Base-by-base conservation (phyloP, 257 asterid species). In the Salvia splendens region DNA sequence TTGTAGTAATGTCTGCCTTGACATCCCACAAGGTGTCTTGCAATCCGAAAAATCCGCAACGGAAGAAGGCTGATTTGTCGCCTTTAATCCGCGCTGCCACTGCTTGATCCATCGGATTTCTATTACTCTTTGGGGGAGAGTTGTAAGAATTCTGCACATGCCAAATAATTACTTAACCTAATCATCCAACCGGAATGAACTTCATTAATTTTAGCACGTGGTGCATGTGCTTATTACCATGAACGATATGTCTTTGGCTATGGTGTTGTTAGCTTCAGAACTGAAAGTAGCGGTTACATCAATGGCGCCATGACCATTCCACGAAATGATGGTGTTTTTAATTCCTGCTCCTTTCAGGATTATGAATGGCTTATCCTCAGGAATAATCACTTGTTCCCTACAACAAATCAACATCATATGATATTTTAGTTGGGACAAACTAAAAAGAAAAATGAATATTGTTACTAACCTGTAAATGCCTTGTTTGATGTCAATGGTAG, bases 21-120 rank as follows among this genome's bases (percentile, higher is more conserved):
- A 68, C 91, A 53, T 92, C 97, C 96, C 96, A 92, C 17, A 89
- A 59, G 0, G 98, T 89, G 17, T 92, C 98, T 67, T 92, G 97
- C 36, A 83, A 12, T 8, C 98, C 96, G 8, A 76, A 3, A 68
- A 89, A 92, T 61, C 76, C 84, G 40, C 92, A 84, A 35, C 67
- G 17, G 58, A 74, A 80, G 58, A 92, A 92, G 0, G 79, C 82
- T 2, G 82, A 82, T 70, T 78, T 87, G 32, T 92, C 98, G 4
- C 98, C 98, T 20, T 64, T 15, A 3, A 92, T 74, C 77, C 16
- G 50, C 0, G 85, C 97, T 6, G 98, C 96, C 17, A 77, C 67
- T 0, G 95, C 98, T 0, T 61, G 42, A 55, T 3, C 69, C 50
- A 78, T 68, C 0, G 76, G 85, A 20, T 82, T 81, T 2, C 4